Evolutionary conservation across 768 basidiomycete species (phyloP), one percentile per base, ranked within the genome.

Genomic region (Leccinum ochraceum): DNA sequence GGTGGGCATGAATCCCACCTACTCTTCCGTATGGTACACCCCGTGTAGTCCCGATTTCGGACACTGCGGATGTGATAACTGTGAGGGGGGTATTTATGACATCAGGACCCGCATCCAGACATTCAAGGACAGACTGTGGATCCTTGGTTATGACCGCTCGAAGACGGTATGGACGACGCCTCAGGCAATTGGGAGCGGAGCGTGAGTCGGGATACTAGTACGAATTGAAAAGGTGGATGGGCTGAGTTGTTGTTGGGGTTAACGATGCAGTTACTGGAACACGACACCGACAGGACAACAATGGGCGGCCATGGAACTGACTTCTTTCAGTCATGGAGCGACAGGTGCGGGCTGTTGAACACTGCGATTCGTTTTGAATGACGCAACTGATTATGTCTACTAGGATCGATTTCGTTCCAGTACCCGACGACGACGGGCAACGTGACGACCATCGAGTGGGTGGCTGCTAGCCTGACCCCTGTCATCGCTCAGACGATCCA

Each of bases 161-260:
- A 87, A 89, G 68, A 80, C 86, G 3, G 80, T 91, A 0, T 94
- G 91, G 92, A 83, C 85, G 3, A 88, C 88, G 0, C 89, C 90
- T 7, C 90, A 93, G 71, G 89, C 83, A 0, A 87, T 92, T 66
- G 88, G 89, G n/a, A 80, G 79, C 58, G 72, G 66, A n/a, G 66
- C 66, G 77, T 79, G 28, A 60, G 73, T 66, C 4, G 1, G 6
- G 1, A 37, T 34, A 34, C 1, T 1, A n/a, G n/a, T 1, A 24
- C 11, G 6, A 22, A 14, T 7, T 6, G 8, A 2, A 3, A 20
- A 20, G 2, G 3, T 6, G 2, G 46, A 5, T 32, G 6, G 3
- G 26, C 49, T 64, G 14, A 73, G 2, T 7, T 13, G 22, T 53
- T 24, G 26, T 26, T 26, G 7, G 20, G 1, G 28, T 1, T 11